phyloP scores from a whole-genome alignment of 139 green algal genomes.

The Mesostigma viride region DNA sequence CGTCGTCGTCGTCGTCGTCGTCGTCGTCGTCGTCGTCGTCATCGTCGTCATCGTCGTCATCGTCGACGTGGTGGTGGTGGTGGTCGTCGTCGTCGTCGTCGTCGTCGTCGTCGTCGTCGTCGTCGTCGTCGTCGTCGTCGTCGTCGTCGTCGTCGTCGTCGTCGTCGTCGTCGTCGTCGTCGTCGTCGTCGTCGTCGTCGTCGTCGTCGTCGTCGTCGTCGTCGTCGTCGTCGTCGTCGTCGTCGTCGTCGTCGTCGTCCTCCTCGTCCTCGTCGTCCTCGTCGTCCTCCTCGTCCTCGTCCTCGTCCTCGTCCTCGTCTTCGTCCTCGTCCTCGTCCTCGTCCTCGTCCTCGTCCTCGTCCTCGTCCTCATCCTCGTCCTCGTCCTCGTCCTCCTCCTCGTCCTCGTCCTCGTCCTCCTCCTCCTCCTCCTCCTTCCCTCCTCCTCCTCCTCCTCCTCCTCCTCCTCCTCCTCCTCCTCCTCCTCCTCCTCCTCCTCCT shows the following conservation, averaged over 20 bases:
- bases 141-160: slow-evolving; percentile 1
- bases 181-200: not conserved
- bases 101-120: not conserved
- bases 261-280: not conserved
- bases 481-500: too few relatives aligned
- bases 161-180: slow-evolving; percentile 1
- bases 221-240: not conserved
- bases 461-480: too few relatives aligned
- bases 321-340: not conserved
- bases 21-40: not conserved
- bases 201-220: slow-evolving; percentile 1
- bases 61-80: too few relatives aligned
- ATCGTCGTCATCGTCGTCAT: not conserved
- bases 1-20: not conserved
- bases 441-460: too few relatives aligned
- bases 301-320: not conserved
- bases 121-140: not conserved
- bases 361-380: too few relatives aligned
- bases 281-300: not conserved
- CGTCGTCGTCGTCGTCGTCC: not conserved
- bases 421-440: too few relatives aligned
- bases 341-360: not conserved
- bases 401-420: not conserved
- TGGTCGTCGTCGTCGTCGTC: not conserved
- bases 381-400: not conserved